These are phyloP conservation scores for Hirschioporus abietinus DNA, from an alignment of 768 basidiomycete genomes.

Conservation along the genomic window DNA sequence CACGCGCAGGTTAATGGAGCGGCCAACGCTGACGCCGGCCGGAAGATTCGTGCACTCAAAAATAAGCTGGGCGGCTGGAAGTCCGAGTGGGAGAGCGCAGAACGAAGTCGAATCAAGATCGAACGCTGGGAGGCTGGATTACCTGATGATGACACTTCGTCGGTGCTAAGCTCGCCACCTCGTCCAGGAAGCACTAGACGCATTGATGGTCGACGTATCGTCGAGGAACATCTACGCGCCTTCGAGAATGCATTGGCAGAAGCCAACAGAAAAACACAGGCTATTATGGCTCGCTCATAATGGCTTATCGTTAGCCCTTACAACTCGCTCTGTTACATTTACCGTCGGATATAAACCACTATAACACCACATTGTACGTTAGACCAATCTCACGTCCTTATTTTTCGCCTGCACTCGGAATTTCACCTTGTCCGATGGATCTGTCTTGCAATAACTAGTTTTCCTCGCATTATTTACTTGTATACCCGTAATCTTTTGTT, in stretches of 20 bases:
- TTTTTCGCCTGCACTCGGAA: background rate
- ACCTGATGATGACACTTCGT: conserved; percentile 34
- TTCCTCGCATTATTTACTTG: background rate
- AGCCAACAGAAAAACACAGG: conserved; percentile 69
- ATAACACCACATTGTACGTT: background rate
- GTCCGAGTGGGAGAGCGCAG: conserved; percentile 80
- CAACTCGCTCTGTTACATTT: background rate
- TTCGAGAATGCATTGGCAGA: conserved; percentile 70
- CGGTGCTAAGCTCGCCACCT: conserved; percentile 24
- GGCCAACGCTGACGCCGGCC: conserved; percentile 77
- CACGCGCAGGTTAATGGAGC: conserved; percentile 87
- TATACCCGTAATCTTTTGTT: background rate
- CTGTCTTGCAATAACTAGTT: background rate
- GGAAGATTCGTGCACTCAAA: conserved; percentile 81
- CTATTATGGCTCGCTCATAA: conserved; percentile 71
- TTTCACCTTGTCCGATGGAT: background rate
- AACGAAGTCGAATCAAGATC: conserved; percentile 68
- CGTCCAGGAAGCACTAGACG: conserved; percentile 33
- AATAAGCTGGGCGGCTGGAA: conserved; percentile 79
- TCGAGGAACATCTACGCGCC: conserved; percentile 72
- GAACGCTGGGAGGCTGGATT: conserved; percentile 76
- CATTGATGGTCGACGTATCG: conserved; percentile 64
- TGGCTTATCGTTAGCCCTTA: background rate
- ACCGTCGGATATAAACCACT: background rate
- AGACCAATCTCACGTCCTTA: background rate